These are phyloP conservation scores for Arbutus unedo DNA, from an alignment of 148 eudicot genomes.

Conservation along the genomic window DNA sequence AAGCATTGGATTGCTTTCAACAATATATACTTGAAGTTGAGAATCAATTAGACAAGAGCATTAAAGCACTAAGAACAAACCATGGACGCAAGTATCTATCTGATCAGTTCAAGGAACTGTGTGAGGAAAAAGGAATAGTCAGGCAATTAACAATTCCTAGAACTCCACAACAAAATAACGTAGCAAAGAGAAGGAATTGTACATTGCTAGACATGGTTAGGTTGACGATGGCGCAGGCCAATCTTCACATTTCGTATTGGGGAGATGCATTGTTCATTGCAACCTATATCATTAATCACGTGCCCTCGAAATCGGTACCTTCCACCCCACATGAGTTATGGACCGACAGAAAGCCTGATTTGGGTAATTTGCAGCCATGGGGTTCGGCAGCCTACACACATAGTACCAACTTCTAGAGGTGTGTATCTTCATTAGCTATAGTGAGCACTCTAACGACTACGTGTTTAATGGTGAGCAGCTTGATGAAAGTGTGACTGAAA, in stretches of 20 bases:
- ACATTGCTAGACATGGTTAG: not conserved
- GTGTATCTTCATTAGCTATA: not conserved
- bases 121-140: not conserved
- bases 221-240: not conserved
- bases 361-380: conserved; percentile 7
- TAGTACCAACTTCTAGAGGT: not conserved
- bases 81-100: not conserved
- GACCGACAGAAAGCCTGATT: not conserved
- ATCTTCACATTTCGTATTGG: not conserved
- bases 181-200: not conserved
- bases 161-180: not conserved
- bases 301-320: not conserved
- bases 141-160: not conserved
- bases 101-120: too few species aligned
- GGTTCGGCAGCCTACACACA: not conserved
- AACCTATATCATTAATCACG: not conserved
- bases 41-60: not conserved
- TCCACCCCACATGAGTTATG: not conserved
- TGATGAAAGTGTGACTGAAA: conserved; percentile 3
- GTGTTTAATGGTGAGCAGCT: not conserved
- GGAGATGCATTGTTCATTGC: not conserved
- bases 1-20: not conserved
- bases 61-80: not conserved
- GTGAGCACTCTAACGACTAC: conserved; percentile 8
- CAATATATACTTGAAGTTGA: not conserved